Base-by-base conservation (phyloP, 1,139 yeast genomes). In the Taphrina populina region DNA sequence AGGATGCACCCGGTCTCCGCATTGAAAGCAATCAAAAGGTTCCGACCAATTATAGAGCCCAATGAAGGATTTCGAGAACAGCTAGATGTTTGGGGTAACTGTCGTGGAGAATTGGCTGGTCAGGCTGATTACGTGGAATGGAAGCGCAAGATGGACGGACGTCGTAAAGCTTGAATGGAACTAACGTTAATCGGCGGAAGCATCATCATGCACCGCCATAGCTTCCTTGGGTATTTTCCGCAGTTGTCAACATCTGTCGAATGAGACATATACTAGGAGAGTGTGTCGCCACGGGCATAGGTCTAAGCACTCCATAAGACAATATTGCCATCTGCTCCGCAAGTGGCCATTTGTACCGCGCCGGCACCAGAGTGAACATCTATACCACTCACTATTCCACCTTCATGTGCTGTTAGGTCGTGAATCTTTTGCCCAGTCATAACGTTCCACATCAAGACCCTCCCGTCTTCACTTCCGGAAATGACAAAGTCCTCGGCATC, bases 401-500 rank as follows among this genome's bases (percentile, higher is more conserved):
- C 60, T 3, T 10, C 52, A 26, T 54, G 60, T 11, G 37, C 52
- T 13, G 41, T 20, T 20, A 62, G 24, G 24, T 61, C 57, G 37
- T 64, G 59, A 44, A 63, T 63, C 26, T 65, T 58, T 24, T 62
- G 64, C 0, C 95, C 95, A 4, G 92, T 82, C 26, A 76, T 76
- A 37, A 83, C 78, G 67, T 88, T 95, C 96, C 96, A 88, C 20
- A 86, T 80, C 67, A 84, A 86, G 51, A 88, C 78, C 62, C 82
- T 83, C 51, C 96, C 96, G 67, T 88, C 95, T 66, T 88, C 96
- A 4, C 95, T 79, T 0, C 94, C 95, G 3, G 95, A 84, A 0
- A 87, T 86, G 1, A 87, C 77, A 60, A 86, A 73, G 5, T 87
- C 76, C 0, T 95, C 95, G 70, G 85, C 61, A n/a, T 57, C 59